Base-by-base conservation (phyloP, 192 early-diverging fungal genomes). In the Rhizophagus sp. region DNA sequence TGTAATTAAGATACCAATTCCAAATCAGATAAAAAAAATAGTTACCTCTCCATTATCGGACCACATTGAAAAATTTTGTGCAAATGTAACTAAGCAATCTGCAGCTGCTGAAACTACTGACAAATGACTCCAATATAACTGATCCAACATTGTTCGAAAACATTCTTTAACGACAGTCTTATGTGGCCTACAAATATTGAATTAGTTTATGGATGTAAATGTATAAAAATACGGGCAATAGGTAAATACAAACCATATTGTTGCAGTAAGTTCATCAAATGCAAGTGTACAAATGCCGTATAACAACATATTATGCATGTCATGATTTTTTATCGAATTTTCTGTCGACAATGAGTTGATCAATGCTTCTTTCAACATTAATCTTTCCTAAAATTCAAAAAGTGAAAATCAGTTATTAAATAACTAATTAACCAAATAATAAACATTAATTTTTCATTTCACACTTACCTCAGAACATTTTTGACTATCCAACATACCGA, bases 21-120 rank as follows among this genome's bases (percentile, higher is more conserved):
- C 4, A 5, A n/a, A 57, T 22, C 17, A 57, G 1, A 22, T 22
- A 57, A 22, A 57, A 52, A 52, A 30, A 50, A 5, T 57, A 17
- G 49, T 80, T 85, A 87, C 88, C 77, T 82, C 83, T 50, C 94
- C 89, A 61, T 89, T 82, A 76, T 94, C 89, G 27, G 84, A 79
- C 33, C 90, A 78, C 25, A 87, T 70, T 25, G 81, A 72, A 66
- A 87, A 87, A 80, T 90, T 89, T 67, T 91, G 84, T 17, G 93
- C 89, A 74, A 94, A 85, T 8, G 90, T 73, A 17, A 79, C 85
- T 25, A 95, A 85, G 19, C 91, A 90, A 79, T 95, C 93, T 7
- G 87, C 83, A 15, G 91, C 88, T 4, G 92, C 88, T 66, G 87
- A 85, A 0, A 95, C 90, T 49, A 92, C 83, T 22, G 87, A 81